Conservation (phyloP, 2,329 filamentous ascomycete species). For the Neocucurbitaria cava region DNA sequence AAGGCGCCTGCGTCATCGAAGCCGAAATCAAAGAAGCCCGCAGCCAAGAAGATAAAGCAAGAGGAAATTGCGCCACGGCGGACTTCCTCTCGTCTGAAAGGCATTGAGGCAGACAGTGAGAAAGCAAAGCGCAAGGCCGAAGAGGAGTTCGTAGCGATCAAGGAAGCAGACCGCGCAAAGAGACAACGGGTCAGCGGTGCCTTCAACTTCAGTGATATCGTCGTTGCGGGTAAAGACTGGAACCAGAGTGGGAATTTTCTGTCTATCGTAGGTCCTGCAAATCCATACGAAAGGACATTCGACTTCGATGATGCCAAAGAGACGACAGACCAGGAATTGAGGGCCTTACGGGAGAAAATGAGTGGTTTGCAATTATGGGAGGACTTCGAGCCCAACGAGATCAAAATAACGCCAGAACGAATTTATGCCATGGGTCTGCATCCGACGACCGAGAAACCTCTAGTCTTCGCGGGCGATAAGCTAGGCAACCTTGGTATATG, state of each 20-base stretch:
- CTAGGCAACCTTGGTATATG: constrained; percentile 89
- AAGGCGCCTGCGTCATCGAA: constrained; percentile 55
- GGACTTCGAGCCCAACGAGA: constrained; percentile 76
- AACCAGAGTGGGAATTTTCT: constrained; percentile 71
- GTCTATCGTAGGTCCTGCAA: constrained; percentile 72
- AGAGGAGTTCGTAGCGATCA: constrained; percentile 64
- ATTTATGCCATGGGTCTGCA: constrained; percentile 86
- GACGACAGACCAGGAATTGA: constrained; percentile 78
- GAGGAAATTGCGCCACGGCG: constrained; percentile 63
- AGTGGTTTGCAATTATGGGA: constrained; percentile 80
- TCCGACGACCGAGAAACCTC: constrained; percentile 81
- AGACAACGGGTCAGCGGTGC: constrained; percentile 69
- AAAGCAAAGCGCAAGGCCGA: constrained; percentile 73
- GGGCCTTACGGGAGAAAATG: constrained; percentile 77
- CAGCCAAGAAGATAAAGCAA: constrained; percentile 63
- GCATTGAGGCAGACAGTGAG: constrained; percentile 71
- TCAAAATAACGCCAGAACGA: constrained; percentile 30
- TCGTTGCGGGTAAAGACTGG: constrained; percentile 81
- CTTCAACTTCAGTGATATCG: constrained; percentile 76
- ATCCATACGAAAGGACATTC: constrained; percentile 85
- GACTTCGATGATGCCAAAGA: constrained; percentile 81
- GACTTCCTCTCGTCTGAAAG: constrained; percentile 67
- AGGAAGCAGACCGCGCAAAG: constrained; percentile 67
- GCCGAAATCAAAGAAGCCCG: constrained; percentile 50
- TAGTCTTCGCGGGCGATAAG: constrained; percentile 95